Evolutionary conservation across 495 filamentous ascomycete species (phyloP), one percentile per base, ranked within the genome.

Genomic region (Aspergillus funiculosus): DNA sequence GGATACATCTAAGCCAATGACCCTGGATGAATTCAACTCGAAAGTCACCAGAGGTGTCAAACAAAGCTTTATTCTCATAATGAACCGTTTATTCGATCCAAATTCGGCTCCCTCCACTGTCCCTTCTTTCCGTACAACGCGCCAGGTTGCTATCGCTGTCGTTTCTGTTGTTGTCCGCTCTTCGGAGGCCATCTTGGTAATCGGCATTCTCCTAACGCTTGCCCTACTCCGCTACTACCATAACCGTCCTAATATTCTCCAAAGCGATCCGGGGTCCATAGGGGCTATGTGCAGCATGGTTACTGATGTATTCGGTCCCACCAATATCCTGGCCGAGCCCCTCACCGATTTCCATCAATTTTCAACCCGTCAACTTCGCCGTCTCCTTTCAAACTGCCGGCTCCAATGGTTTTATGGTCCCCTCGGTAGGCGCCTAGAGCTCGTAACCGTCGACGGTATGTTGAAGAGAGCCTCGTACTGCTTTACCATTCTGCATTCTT

Each of bases 231-330:
- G 54, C 14, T 43, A 61, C 26, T 68, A 68, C 42, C 57, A 55
- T 10, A 54, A 43, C 0, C 63, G 67, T 0, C 46, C 56, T 6
- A 63, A 66, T 19, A 66, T 70, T 27, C 56, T 70, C 0, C 57
- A 67, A 35, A 62, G 63, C 31, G 67, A 70, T 19, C 67, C 67
- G 2, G 60, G 67, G 6, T 68, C 67, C 0, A 67, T 70, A 27
- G 60, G 63, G 6, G 67, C 67, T 25, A 68, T 70, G 67, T 70
- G 64, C 28, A 68, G 64, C 48, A 64, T 70, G 26, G 50, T 63
- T 1, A 61, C 61, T n/a, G 61, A 70, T 28, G 35, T 70, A 0
- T 63, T 70, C 26, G 57, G 59, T 30, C 48, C 58, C 5, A 47
- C 46, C 15, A 68, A 67, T 43, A 49, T 70, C 20, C 54, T 70